Conservation (phyloP, 2,329 filamentous ascomycete species). For the Colletotrichum shisoi region DNA sequence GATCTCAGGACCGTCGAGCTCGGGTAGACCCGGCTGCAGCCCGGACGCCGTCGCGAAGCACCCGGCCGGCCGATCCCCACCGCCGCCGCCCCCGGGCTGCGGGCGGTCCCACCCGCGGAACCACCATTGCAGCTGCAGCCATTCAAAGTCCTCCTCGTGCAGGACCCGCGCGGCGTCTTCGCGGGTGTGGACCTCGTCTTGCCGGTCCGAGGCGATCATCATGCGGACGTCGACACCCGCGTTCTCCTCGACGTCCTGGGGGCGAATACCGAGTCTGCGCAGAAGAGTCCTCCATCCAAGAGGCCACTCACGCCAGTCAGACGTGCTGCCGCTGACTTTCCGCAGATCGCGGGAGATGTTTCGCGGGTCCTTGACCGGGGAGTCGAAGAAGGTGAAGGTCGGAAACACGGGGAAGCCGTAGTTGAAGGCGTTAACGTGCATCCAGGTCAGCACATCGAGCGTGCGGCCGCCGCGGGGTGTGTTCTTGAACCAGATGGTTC, state of each 20-base stretch:
- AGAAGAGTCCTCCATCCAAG: slow-evolving; percentile 20
- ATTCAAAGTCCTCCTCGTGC: slow-evolving; percentile 32
- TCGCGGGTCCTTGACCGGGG: slow-evolving; percentile 15
- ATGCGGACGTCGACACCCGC: slow-evolving; percentile 20
- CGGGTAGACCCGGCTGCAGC: not conserved
- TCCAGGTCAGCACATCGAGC: slow-evolving; percentile 18
- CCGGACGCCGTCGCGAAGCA: slow-evolving; percentile 22
- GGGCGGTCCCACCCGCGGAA: slow-evolving; percentile 29
- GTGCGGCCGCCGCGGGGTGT: slow-evolving; percentile 10
- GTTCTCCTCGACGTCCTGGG: slow-evolving; percentile 3
- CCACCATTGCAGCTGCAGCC: slow-evolving; percentile 31
- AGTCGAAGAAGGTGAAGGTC: slow-evolving; percentile 26
- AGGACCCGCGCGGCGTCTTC: slow-evolving; percentile 12
- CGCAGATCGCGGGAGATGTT: slow-evolving; percentile 10
- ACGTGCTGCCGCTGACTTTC: not conserved
- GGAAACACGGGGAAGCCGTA: slow-evolving; percentile 26
- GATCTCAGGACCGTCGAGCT: slow-evolving; percentile 18
- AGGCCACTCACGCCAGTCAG: not conserved
- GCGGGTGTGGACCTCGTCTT: not conserved
- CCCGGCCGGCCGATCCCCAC: slow-evolving; percentile 16
- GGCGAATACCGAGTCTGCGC: slow-evolving; percentile 4
- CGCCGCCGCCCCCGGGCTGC: not conserved
- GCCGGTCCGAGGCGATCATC: slow-evolving; percentile 10
- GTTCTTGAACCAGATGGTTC: slow-evolving; percentile 29
- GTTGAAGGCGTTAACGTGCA: slow-evolving; percentile 22